Percentiles rank a stretch among this genome's conserved stretches.
These are phyloP conservation scores for Dryas drummondii DNA, from an alignment of 306 rosid genomes.

Conservation along the genomic window DNA sequence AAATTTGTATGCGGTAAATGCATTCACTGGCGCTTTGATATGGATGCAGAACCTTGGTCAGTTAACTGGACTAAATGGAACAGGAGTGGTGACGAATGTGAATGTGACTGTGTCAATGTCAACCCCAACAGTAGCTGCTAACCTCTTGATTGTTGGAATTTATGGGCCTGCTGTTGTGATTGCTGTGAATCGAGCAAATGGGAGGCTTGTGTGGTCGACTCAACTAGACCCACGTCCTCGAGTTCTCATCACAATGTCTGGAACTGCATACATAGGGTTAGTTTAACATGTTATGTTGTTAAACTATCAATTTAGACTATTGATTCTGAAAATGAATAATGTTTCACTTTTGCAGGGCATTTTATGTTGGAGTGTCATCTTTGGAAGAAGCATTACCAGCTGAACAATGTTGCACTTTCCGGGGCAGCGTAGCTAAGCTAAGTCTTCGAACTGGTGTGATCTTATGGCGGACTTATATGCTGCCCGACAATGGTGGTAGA, in stretches of 20 bases:
- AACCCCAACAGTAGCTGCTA: conserved; percentile 28
- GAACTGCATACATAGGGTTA: conserved; percentile 35
- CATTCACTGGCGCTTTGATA: conserved; percentile 25
- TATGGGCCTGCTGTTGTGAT: conserved; percentile 41
- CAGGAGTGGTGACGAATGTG: conserved; percentile 24
- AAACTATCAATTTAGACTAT: neutral
- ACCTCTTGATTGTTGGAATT: conserved; percentile 33
- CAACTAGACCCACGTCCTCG: conserved; percentile 35
- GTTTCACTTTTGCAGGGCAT: conserved; percentile 11
- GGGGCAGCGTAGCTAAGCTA: conserved; percentile 40
- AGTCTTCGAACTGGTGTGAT: conserved; percentile 24
- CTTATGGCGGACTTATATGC: conserved; percentile 36
- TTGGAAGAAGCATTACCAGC: conserved; percentile 36
- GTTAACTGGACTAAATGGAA: conserved; percentile 31
- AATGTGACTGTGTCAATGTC: conserved; percentile 38
- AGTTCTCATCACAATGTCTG: conserved; percentile 33
- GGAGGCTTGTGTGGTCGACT: conserved; percentile 36
- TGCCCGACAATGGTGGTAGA: conserved; percentile 34
- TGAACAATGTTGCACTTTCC: conserved; percentile 38
- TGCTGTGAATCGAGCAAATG: conserved; percentile 27
- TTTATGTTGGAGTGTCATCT: conserved; percentile 44
- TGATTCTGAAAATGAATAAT: neutral
- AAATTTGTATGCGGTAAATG: conserved; percentile 32
- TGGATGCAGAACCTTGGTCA: conserved; percentile 36
- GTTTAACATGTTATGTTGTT: neutral